Evolutionary conservation across 345 rosid species (phyloP), one percentile per base, ranked within the genome.

Genomic region (Psidium friedrichsthalianum): DNA sequence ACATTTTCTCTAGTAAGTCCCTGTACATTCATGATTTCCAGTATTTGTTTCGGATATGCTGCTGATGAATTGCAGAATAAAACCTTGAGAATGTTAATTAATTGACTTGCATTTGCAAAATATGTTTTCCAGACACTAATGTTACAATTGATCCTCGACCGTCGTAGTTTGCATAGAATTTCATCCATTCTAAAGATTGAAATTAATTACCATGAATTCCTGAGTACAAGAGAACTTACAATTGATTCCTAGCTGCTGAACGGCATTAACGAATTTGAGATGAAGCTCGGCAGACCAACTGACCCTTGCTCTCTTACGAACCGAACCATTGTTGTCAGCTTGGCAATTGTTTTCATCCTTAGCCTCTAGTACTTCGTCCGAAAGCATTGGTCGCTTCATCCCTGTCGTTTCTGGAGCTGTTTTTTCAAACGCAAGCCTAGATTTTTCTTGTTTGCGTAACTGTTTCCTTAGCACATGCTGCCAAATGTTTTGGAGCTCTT

Each of bases 401-500:
- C 78, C 47, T 0, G 25, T 36, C 36, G 25, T 21, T 69, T 69
- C 47, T 69, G 47, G 25, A 8, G 47, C 7, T 20, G 24, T 29
- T 42, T 54, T 51, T 27, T 82, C n/a, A 1, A 51, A 59, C 54
- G 44, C 59, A n/a, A 12, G 40, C 53, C 47, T 44, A 20, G 54
- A 58, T 80, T 47, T 29, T 10, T 25, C 21, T 27, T 58, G 36
- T 20, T 59, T 51, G 13, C 76, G n/a, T 4, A 49, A 59, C 44
- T 20, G 85, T 14, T 84, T 88, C 84, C 87, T 83, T 51, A 84
- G 84, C 21, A 90, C 80, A 86, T 87, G 86, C 83, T 86, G 89
- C 90, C 89, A 85, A 82, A 89, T 89, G 55, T 87, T 89, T 85
- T 58, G 90, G 84, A 92, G 82, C 55, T 89, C 88, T 82, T 88